Evolutionary conservation across 768 basidiomycete genomes (phyloP), one percentile per base, ranked within the genome.

Genomic region (Gautieria morchelliformis): DNA sequence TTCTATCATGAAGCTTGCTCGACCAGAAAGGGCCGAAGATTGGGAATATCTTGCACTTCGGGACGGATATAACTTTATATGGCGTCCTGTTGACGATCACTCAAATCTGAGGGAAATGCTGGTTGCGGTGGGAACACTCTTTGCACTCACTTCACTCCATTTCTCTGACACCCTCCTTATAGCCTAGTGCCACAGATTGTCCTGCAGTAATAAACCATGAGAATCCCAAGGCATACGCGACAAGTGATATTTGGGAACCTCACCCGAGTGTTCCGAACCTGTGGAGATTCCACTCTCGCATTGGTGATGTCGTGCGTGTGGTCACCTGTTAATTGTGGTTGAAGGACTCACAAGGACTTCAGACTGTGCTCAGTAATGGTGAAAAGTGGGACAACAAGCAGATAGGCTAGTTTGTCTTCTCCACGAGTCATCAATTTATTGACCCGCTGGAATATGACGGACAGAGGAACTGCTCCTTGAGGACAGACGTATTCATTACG

Each of bases 321-420:
- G 5, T 27, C n/a, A 3, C 5, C 5, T 27, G 2, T 27, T 27
- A 27, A 2, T 27, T 3, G 27, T 5, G 5, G 2, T 27, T 27
- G 27, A 27, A 27, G 27, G 5, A 27, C 27, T 27, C 20, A 49
- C 24, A 33, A 20, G 32, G 48, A 20, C 10, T 30, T 8, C 32
- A 49, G 48, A 49, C 48, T 30, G 67, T 69, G 10, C 58, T 69
- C 32, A 66, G 64, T 54, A 67, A 64, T 48, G 67, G 67, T 24
- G 67, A 69, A 47, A 69, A 69, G 51, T 66, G 67, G 4, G 62
- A 69, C 24, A 65, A 65, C 49, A 60, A 58, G 37, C 67, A 69
- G 48, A 52, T 69, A 4, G 65, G 67, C 27, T 3, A 2, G 27
- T 66, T 50, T 20, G 17, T n/a, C 42, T 2, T 17, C 8, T 49